Percentiles rank a stretch among this genome's conserved stretches.
These are phyloP conservation scores for Penicillium coprophilum DNA, from an alignment of 495 filamentous ascomycete species.

Conservation along the genomic window DNA sequence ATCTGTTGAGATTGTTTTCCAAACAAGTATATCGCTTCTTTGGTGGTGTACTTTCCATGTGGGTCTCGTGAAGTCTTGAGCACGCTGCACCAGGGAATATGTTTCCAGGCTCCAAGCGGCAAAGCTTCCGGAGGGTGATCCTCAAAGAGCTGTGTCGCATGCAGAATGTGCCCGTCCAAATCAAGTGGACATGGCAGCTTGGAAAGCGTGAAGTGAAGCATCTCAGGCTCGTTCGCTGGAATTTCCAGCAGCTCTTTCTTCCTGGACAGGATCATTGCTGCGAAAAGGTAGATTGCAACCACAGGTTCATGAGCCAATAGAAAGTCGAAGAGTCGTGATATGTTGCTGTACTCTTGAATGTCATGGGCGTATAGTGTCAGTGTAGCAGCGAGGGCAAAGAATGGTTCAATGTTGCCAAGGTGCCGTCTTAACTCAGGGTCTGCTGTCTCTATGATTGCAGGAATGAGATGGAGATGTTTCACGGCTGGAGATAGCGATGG, in stretches of 20 bases:
- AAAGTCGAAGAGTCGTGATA: slow-evolving; percentile 86
- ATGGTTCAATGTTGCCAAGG: slow-evolving; percentile 75
- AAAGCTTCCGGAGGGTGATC: slow-evolving; percentile 72
- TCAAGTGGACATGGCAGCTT: slow-evolving; percentile 86
- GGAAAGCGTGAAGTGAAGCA: slow-evolving; percentile 84
- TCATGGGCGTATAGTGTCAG: slow-evolving; percentile 96
- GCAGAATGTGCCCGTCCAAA: slow-evolving; percentile 70
- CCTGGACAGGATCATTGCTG: slow-evolving; percentile 78
- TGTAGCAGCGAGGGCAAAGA: slow-evolving; percentile 87
- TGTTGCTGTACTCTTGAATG: slow-evolving; percentile 84
- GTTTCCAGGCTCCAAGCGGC: slow-evolving; percentile 60
- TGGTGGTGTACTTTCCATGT: slow-evolving; percentile 47
- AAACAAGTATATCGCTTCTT: slow-evolving; percentile 64
- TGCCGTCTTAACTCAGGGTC: slow-evolving; percentile 69
- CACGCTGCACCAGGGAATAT: slow-evolving; percentile 71
- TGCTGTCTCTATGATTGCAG: slow-evolving; percentile 67
- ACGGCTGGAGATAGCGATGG: slow-evolving; percentile 80
- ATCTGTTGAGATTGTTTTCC: slow-evolving; percentile 67
- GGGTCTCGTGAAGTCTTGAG: slow-evolving; percentile 72
- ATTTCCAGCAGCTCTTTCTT: slow-evolving; percentile 80
- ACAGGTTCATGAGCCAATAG: slow-evolving; percentile 80
- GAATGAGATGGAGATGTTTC: slow-evolving; percentile 79
- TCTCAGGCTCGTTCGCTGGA: slow-evolving; percentile 82
- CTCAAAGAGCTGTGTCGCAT: slow-evolving; percentile 61
- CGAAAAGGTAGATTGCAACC: slow-evolving; percentile 87